Base-by-base conservation (phyloP, 495 filamentous ascomycete genomes). In the Cairneyella variabilis region DNA sequence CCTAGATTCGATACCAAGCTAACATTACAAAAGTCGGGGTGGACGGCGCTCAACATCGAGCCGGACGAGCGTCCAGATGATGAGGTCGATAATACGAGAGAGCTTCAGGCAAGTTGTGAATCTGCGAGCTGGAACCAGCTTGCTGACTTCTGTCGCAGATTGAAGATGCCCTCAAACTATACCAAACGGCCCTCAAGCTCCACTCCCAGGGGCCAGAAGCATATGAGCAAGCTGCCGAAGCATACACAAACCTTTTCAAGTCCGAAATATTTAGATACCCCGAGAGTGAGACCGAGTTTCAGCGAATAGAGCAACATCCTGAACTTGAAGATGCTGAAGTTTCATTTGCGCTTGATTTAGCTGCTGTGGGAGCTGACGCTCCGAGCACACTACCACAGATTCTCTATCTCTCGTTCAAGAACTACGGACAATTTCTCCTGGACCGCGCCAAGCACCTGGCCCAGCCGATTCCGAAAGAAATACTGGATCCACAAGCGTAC, bases 131-230 rank as follows among this genome's bases (percentile, higher is more conserved):
- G 1, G 26, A 14, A 10, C 22, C 20, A 10, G 3, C 22, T 28
- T 21, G 23, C 14, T 28, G 2, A 27, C 18, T 32, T 12, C 49
- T 56, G n/a, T 14, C 9, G 25, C 37, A 65, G 76, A 92, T 97
- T 64, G 93, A 99, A 66, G 93, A 99, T 68, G 90, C 93, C 23
- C 72, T 99, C 54, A 97, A 97, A 71, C 82, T 92, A 23, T 99
- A 97, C 66, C 90, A 97, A 65, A 85, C 76, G 50, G 93, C 93
- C 20, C 72, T 99, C 23, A 96, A 92, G 66, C 82, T 91, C 55
- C 95, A 99, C 62, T 85, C 91, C 3, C 89, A 93, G 69, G 90
- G 93, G 3, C 84, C 89, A 4, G 68, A 67, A 2, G 87, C 79
- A 60, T 95, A 85, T 64, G 64, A 80, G 23, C 81, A 92, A 65